These are phyloP conservation scores for Linnemannia hyalina DNA, from an alignment of 192 early-diverging fungal genomes.

Conservation along the genomic window DNA sequence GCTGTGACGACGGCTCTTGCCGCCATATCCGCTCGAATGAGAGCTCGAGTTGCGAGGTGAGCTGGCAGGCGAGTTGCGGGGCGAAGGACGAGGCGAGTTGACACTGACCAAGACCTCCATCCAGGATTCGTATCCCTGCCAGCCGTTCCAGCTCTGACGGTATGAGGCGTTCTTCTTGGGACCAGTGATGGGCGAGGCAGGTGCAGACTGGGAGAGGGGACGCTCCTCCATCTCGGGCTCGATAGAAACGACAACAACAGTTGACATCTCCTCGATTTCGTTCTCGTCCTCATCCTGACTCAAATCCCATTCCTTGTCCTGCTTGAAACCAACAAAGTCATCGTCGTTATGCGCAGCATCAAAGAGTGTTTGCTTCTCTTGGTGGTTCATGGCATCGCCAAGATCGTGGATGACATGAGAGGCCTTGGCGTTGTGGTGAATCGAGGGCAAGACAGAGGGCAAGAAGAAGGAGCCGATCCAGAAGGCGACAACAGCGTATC, in stretches of 20 bases:
- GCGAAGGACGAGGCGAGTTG: conserved; percentile 40
- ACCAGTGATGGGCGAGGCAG: conserved; percentile 30
- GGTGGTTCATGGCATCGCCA: conserved; percentile 45
- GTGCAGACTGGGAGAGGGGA: conserved; percentile 20
- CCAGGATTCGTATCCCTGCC: conserved; percentile 55
- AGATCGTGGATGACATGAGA: conserved; percentile 51
- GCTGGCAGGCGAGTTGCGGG: conserved; percentile 29
- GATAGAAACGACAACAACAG: conserved; percentile 32
- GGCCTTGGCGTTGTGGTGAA: conserved; percentile 53
- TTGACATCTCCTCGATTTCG: conserved; percentile 27
- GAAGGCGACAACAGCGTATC: conserved; percentile 74
- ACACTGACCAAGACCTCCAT: conserved; percentile 45
- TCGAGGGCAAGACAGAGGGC: conserved; percentile 59
- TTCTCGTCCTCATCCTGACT: conserved; percentile 23
- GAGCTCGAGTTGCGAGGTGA: conserved; percentile 41
- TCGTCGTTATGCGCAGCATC: conserved; percentile 35
- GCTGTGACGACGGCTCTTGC: conserved; percentile 24
- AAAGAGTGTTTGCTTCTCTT: conserved; percentile 49
- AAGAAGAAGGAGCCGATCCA: conserved; percentile 61
- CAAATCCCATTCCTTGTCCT: conserved; percentile 21
- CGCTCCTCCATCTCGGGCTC: conserved; percentile 37
- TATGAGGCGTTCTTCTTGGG: conserved; percentile 24
- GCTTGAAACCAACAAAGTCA: conserved; percentile 47
- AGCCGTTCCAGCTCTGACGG: conserved; percentile 54
- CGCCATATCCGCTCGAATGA: conserved; percentile 20